These are phyloP conservation scores for Trametes polyzona DNA, from an alignment of 1,284 basidiomycete species.

Conservation along the genomic window DNA sequence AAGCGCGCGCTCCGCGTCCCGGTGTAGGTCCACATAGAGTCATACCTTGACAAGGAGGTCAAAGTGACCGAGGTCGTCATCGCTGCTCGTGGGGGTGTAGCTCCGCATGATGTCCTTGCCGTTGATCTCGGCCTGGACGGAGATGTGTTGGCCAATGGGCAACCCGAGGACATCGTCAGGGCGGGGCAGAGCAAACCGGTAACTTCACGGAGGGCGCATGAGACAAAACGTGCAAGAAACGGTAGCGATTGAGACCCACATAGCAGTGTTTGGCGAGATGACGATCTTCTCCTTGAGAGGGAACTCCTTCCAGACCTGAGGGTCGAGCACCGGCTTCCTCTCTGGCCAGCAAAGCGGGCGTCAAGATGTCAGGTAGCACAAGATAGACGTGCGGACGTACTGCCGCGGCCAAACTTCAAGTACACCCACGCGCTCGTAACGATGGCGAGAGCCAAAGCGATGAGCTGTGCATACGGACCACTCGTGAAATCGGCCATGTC, in stretches of 20 bases:
- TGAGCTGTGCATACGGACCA: constrained; percentile 37
- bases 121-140: constrained; percentile 86
- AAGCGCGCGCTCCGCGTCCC: too few relatives aligned
- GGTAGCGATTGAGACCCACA: constrained; percentile 56
- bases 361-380: constrained; percentile 1
- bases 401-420: constrained; percentile 46
- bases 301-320: constrained; percentile 82
- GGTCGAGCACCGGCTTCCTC: constrained; percentile 71
- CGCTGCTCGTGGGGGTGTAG: constrained; percentile 94
- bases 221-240: constrained; percentile 1
- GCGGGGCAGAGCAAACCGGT: constrained; percentile 87
- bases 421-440: constrained; percentile 44
- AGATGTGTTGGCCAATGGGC: constrained; percentile 96
- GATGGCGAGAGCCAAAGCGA: constrained; percentile 43
- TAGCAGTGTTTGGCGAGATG: constrained; percentile 94
- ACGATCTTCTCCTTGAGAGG: constrained; percentile 81
- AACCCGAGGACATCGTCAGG: constrained; percentile 83
- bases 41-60: constrained; percentile 94
- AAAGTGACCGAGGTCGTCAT: constrained; percentile 92
- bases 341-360: constrained; percentile 39
- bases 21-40: too few relatives aligned
- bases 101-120: constrained; percentile 90
- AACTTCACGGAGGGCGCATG: constrained; percentile 51
- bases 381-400: constrained; percentile 30
- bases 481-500: constrained; percentile 29